phyloP scores from a whole-genome alignment of 176 grass and related monocot genomes.

The Tillandsia leiboldiana region DNA sequence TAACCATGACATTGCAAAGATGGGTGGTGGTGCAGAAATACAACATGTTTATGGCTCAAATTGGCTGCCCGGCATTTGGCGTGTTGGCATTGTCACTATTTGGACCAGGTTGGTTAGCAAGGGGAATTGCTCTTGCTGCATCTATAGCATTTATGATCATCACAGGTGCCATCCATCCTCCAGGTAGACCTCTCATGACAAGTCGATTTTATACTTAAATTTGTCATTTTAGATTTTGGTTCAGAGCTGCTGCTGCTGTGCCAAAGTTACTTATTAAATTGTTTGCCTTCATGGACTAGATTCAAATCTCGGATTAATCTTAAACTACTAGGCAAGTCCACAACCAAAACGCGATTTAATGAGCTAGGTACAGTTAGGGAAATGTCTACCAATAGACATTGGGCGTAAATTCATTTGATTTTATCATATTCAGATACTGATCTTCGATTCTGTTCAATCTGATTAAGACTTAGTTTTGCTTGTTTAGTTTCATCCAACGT shows the following conservation, averaged over 20 bases:
- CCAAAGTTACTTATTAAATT: neutral
- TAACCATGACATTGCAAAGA: neutral
- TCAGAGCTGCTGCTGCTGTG: neutral
- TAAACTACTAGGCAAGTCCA: too few relatives aligned
- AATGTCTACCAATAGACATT: too few relatives aligned
- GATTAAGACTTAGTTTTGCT: too few relatives aligned
- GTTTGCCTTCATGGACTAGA: too few relatives aligned
- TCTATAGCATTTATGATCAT: slow-evolving; percentile 84
- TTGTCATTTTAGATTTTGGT: neutral
- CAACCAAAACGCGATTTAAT: too few relatives aligned
- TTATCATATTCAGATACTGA: too few relatives aligned
- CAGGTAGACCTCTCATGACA: slow-evolving; percentile 37
- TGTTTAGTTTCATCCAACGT: too few relatives aligned
- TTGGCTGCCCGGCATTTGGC: slow-evolving; percentile 68
- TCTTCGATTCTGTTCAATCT: too few relatives aligned
- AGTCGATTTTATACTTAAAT: neutral
- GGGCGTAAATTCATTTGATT: too few relatives aligned
- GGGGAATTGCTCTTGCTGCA: slow-evolving; percentile 72
- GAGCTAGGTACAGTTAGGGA: too few relatives aligned
- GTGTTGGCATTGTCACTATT: slow-evolving; percentile 77
- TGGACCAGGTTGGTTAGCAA: slow-evolving; percentile 84
- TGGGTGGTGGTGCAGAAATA: slow-evolving; percentile 65
- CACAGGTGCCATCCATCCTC: slow-evolving; percentile 65
- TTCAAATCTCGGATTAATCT: too few relatives aligned
- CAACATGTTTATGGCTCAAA: slow-evolving; percentile 82